A percentile compares a stretch with the other conserved stretches of the same genome.
phyloP scores from a whole-genome alignment of 2,329 filamentous ascomycete genomes.

The Coniochaeta sp. region DNA sequence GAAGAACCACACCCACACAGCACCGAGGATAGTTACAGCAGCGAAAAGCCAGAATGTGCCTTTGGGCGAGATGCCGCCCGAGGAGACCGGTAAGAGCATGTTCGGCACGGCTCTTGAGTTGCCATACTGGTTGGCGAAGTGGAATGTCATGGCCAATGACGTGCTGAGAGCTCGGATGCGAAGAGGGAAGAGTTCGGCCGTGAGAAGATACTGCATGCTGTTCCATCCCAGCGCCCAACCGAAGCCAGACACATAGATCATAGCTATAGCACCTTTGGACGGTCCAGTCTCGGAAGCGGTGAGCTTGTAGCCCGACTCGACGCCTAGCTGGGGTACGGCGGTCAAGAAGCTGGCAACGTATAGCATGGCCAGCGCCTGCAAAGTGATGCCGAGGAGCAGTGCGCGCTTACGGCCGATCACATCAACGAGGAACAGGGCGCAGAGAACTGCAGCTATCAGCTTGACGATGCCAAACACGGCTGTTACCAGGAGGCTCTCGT shows the following conservation, averaged over 20 bases:
- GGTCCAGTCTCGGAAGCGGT: constrained; percentile 41
- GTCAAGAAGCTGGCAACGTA: constrained; percentile 57
- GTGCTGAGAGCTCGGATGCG: constrained; percentile 64
- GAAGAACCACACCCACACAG: constrained; percentile 63
- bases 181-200: constrained; percentile 69
- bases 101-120: constrained; percentile 67
- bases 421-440: constrained; percentile 73
- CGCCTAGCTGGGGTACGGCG: constrained; percentile 50
- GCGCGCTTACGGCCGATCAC: constrained; percentile 68
- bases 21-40: constrained; percentile 58
- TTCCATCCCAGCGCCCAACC: constrained; percentile 71
- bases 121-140: constrained; percentile 74
- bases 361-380: constrained; percentile 54
- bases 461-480: constrained; percentile 73
- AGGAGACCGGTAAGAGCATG: constrained; percentile 50
- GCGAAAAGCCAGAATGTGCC: constrained; percentile 76
- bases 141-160: constrained; percentile 67
- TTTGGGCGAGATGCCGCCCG: constrained; percentile 44
- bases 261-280: constrained; percentile 58
- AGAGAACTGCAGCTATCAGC: constrained; percentile 56
- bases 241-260: constrained; percentile 63
- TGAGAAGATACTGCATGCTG: constrained; percentile 70
- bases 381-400: constrained; percentile 50
- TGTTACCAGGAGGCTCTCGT: constrained; percentile 64
- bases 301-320: constrained; percentile 38